Conservation (phyloP, 306 rosid genomes). For the Spatholobus suberectus region DNA sequence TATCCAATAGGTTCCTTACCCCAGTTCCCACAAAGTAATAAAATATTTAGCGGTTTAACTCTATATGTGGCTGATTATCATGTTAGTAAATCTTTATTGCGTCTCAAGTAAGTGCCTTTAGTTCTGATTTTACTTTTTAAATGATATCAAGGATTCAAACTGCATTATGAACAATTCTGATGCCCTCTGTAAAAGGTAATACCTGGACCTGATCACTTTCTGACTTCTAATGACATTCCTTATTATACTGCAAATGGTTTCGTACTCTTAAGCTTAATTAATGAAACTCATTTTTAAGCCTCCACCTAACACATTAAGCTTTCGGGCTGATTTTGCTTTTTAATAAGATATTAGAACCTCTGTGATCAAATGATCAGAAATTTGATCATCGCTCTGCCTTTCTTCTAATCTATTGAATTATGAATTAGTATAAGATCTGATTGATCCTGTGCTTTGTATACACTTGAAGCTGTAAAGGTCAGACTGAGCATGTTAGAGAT, state of each 20-base stretch:
- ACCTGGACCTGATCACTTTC: not conserved
- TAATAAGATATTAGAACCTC: not conserved
- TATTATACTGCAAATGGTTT: not conserved
- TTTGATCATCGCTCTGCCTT: not conserved
- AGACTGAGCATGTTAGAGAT: too few species aligned
- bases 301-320: not conserved
- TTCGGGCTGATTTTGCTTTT: not conserved
- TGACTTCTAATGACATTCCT: not conserved
- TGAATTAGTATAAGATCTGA: too few species aligned
- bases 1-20: too few species aligned
- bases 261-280: not conserved
- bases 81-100: not conserved
- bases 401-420: too few species aligned
- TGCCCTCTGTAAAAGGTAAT: not conserved
- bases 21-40: not conserved
- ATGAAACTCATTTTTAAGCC: not conserved
- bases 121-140: not conserved
- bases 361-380: not conserved
- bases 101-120: not conserved
- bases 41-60: not conserved
- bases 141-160: not conserved
- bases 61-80: not conserved
- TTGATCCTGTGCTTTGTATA: too few species aligned
- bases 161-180: not conserved
- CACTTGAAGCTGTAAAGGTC: too few species aligned